Conservation (phyloP, 2,329 filamentous ascomycete species). For the Calonectria leucothoes region DNA sequence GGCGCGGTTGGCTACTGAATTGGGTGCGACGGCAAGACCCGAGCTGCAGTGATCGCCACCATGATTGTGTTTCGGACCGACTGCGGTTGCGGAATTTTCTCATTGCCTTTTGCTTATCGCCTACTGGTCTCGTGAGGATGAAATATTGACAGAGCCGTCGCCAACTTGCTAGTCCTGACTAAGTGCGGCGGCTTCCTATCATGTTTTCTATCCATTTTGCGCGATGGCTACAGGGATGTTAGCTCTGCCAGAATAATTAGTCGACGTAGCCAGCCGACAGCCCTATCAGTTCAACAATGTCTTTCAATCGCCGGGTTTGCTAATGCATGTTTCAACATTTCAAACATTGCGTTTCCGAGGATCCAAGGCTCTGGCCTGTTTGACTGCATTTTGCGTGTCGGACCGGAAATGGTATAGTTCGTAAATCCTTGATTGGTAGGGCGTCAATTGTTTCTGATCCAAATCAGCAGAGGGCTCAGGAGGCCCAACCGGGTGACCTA, state of each 20-base stretch:
- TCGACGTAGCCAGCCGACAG: not conserved
- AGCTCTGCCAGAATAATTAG: not conserved
- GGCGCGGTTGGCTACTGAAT: not conserved
- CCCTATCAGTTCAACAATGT: not conserved
- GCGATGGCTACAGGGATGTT: not conserved
- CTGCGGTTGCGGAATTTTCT: not conserved
- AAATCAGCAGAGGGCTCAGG: too few species aligned
- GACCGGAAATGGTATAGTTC: too few species aligned
- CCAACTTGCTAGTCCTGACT: rapidly evolving
- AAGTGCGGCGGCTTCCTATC: not conserved
- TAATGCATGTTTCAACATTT: not conserved
- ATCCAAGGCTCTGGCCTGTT: not conserved
- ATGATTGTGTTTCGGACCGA: not conserved
- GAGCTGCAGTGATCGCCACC: not conserved
- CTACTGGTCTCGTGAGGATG: not conserved
- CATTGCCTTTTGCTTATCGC: not conserved
- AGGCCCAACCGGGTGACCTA: too few species aligned
- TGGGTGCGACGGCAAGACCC: not conserved
- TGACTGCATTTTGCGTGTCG: too few species aligned
- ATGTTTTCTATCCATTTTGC: not conserved
- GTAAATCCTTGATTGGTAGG: too few species aligned
- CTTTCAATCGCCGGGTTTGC: not conserved
- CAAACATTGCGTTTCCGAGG: not conserved
- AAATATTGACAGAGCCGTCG: not conserved
- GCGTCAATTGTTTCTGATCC: too few species aligned